Percentiles rank a stretch among this genome's conserved stretches.
Conservation (phyloP, 1,284 basidiomycete species). For the Bondarzewia mesenterica region DNA sequence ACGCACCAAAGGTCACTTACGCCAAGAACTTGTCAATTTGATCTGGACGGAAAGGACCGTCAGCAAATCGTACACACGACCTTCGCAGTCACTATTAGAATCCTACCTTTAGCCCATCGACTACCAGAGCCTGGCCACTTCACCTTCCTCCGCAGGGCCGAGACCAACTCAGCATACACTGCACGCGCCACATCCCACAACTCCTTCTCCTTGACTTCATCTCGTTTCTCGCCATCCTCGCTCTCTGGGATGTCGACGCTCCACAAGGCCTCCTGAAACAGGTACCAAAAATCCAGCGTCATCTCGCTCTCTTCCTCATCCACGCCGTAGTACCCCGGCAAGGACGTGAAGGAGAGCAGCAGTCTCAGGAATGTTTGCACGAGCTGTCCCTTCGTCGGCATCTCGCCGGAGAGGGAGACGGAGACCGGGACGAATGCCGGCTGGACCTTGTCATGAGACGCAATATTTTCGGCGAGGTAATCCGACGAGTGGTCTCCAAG, state of each 20-base stretch:
- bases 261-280: conserved; percentile 85
- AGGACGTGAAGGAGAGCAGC: conserved; percentile 67
- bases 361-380: conserved; percentile 68
- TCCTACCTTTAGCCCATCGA: conserved; percentile 64
- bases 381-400: conserved; percentile 36
- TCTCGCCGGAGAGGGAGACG: conserved; percentile 3
- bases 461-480: conserved; percentile 70
- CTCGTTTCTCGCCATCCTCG: conserved; percentile 29
- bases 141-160: conserved; percentile 64
- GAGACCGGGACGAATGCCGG: conserved; percentile 17
- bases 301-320: conserved; percentile 85
- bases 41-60: conserved; percentile 37
- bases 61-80: too few species aligned
- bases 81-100: too few species aligned
- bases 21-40: conserved; percentile 69
- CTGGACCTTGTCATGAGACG: conserved; percentile 29
- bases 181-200: conserved; percentile 57
- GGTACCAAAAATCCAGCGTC: conserved; percentile 81
- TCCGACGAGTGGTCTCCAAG: conserved; percentile 79
- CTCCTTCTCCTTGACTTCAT: conserved; percentile 29
- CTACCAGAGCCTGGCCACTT: conserved; percentile 49
- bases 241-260: conserved; percentile 43
- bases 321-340: conserved; percentile 67
- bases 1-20: conserved; percentile 34
- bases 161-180: conserved; percentile 73